A percentile compares a stretch with the other conserved stretches of the same genome.
Evolutionary conservation across 192 early-diverging fungal species (phyloP).

Genomic region (Backusella macrospora): DNA sequence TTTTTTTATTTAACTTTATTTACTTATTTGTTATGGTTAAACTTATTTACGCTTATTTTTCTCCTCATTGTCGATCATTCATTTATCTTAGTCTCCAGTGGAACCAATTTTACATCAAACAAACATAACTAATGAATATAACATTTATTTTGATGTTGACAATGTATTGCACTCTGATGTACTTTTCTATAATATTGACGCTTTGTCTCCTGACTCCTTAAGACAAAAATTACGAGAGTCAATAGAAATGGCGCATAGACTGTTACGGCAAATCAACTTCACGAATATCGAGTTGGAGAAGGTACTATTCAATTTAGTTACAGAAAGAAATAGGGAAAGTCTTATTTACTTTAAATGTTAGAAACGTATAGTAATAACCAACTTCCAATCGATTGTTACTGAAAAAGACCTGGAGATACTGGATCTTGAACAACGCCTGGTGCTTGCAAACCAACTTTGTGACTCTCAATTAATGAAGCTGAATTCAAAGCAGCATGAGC

Average conservation of each 20-base stretch:
- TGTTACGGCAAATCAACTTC: not conserved
- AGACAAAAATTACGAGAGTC: conserved; percentile 4
- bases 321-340: not conserved
- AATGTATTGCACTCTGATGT: not conserved
- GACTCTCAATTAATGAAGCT: conserved; percentile 12
- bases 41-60: not conserved
- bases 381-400: conserved; percentile 18
- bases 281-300: not conserved
- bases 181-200: conserved; percentile 3
- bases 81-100: not conserved
- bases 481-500: not conserved
- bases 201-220: not conserved
- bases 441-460: conserved; percentile 2
- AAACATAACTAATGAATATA: not conserved
- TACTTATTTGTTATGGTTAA: conserved; percentile 4
- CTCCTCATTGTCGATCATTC: conserved; percentile 6
- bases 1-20: not conserved
- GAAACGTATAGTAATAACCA: conserved; percentile 16
- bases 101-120: not conserved
- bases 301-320: not conserved
- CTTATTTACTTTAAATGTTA: not conserved
- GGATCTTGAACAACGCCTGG: conserved; percentile 13
- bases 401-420: conserved; percentile 33
- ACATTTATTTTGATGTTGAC: not conserved
- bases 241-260: not conserved